Evolutionary conservation across 1,284 basidiomycete genomes (phyloP).

Genomic region (Thecaphora thlaspeos): DNA sequence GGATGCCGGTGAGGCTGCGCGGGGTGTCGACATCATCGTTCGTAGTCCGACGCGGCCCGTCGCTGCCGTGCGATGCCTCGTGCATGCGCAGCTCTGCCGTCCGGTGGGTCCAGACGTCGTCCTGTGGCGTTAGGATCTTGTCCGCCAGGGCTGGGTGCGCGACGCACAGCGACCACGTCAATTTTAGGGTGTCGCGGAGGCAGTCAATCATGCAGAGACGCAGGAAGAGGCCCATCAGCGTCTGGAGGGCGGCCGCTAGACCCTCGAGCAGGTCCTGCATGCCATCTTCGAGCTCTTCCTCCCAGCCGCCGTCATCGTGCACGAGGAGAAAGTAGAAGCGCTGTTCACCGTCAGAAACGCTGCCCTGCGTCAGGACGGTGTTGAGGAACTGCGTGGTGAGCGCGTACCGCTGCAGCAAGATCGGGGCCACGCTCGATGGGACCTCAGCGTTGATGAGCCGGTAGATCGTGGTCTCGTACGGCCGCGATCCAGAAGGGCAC

Average conservation of each 20-base stretch:
- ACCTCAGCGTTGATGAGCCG: constrained; percentile 28
- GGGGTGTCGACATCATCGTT: constrained; percentile 9
- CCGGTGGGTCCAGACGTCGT: background rate
- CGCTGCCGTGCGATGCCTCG: no score
- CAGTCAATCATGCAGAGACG: constrained; percentile 25
- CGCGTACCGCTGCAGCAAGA: constrained; percentile 18
- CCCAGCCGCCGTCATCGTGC: constrained; percentile 6
- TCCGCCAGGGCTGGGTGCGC: constrained; percentile 6
- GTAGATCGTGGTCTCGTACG: constrained; percentile 12
- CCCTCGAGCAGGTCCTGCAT: constrained; percentile 24
- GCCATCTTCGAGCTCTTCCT: constrained; percentile 18
- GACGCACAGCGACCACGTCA: constrained; percentile 8
- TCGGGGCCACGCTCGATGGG: constrained; percentile 10
- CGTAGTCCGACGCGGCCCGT: no score
- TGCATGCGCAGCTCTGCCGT: no score
- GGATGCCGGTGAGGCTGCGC: constrained; percentile 14
- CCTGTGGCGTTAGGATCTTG: background rate
- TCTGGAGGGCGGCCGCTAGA: constrained; percentile 25
- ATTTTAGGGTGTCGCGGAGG: constrained; percentile 22
- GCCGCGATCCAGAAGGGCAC: background rate
- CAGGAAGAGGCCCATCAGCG: constrained; percentile 28
- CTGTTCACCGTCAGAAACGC: constrained; percentile 18
- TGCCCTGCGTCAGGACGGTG: constrained; percentile 13
- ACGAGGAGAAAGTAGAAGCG: constrained; percentile 11
- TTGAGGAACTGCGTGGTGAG: constrained; percentile 21